phyloP scores from a whole-genome alignment of 2,329 filamentous ascomycete species.

The Massarina eburnea region DNA sequence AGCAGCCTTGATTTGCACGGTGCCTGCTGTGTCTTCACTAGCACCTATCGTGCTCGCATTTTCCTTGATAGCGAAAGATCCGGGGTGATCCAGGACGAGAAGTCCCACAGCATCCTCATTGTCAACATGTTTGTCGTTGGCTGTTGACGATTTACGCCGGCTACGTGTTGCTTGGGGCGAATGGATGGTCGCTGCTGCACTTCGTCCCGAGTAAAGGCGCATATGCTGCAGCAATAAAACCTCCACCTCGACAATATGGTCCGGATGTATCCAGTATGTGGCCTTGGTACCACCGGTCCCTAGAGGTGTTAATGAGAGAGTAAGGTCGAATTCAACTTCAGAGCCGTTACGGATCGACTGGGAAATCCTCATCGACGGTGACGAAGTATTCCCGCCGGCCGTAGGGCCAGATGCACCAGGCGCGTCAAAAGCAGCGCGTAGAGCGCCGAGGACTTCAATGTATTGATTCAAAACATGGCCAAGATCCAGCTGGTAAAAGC shows the following conservation, averaged over 20 bases:
- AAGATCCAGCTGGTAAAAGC: conserved; percentile 71
- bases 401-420: conserved; percentile 16
- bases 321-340: conserved; percentile 53
- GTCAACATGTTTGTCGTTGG: conserved; percentile 26
- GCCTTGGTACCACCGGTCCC: conserved; percentile 50
- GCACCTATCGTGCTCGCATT: conserved; percentile 49
- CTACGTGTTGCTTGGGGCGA: conserved; percentile 25
- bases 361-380: conserved; percentile 40
- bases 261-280: conserved; percentile 57
- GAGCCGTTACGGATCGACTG: conserved; percentile 43
- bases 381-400: conserved; percentile 18
- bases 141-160: conserved; percentile 29
- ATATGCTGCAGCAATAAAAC: conserved; percentile 55
- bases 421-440: conserved; percentile 48
- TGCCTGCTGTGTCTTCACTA: conserved; percentile 36
- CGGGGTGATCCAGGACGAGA: conserved; percentile 51
- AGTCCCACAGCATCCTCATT: conserved; percentile 44
- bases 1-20: conserved; percentile 32
- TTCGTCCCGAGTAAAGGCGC: conserved; percentile 40
- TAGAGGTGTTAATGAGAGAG: conserved; percentile 50
- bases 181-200: conserved; percentile 15
- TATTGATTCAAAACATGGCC: conserved; percentile 53
- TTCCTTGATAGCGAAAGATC: conserved; percentile 49
- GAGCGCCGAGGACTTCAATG: conserved; percentile 48
- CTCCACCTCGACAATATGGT: conserved; percentile 57